Base-by-base conservation (phyloP, 1,139 yeast species). In the Protomyces gravidus region DNA sequence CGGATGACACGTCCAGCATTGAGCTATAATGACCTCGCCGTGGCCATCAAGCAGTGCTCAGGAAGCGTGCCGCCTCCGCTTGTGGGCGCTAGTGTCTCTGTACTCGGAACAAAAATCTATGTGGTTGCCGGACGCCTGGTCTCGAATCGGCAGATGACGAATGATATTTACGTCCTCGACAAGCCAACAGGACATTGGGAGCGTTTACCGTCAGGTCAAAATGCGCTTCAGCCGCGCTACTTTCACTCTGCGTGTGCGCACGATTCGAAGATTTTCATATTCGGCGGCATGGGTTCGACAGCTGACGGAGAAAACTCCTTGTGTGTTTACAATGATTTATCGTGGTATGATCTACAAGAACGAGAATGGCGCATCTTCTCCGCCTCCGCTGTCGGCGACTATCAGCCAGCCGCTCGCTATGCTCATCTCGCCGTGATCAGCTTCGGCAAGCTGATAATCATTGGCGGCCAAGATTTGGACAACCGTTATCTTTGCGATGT, bases 41-140 rank as follows among this genome's bases (percentile, higher is more conserved):
- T 40, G 27, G 15, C 25, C n/a, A 27, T 28, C 23, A 15, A 33
- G 17, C 15, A 23, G 36, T 59, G 62, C 11, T 30, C 45, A 3
- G 67, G 67, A 26, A 53, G 50, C 5, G 56, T 65, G n/a, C 67
- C 67, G 6, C 65, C 67, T 17, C 64, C 61, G 27, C 52, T 65
- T 19, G 56, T 63, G 40, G 67, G 67, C 5, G 53, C 65, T 7
- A 64, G 66, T 7, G 25, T 47, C 33, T 50, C 63, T 5, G 45
- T 51, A 17, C 49, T 48, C n/a, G 64, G 60, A n/a, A 39, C 57
- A 30, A 48, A 50, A n/a, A 45, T 64, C 27, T 65, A 50, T 45
- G 63, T 65, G 9, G 62, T 62, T 39, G 67, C 66, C 33, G 67
- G 67, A 11, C 63, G 65, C 23, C 50, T 61, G 30, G 67, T 57